Conservation (phyloP, 2,329 filamentous ascomycete species). For the Monilinia laxa region DNA sequence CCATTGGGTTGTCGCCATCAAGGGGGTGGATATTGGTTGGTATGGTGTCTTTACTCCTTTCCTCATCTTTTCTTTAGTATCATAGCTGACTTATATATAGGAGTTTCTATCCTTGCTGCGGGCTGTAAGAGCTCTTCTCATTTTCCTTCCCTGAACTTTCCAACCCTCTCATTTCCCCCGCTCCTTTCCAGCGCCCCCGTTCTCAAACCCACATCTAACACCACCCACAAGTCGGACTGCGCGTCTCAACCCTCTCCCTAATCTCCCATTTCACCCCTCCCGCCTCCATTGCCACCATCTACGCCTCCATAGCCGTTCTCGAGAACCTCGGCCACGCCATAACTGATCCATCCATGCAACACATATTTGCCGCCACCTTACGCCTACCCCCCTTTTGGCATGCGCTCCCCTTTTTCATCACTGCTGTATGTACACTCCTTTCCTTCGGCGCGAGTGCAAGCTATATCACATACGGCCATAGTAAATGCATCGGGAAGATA, state of each 20-base stretch:
- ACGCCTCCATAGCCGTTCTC: conserved; percentile 36
- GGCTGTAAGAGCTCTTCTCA: conserved; percentile 33
- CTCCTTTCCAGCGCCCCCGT: not conserved
- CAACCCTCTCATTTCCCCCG: too few species aligned
- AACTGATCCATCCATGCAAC: conserved; percentile 37
- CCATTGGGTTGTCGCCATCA: conserved; percentile 31
- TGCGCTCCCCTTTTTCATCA: conserved; percentile 38
- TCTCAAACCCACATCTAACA: conserved; percentile 16
- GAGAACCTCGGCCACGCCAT: conserved; percentile 38
- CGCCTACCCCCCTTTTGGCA: conserved; percentile 33
- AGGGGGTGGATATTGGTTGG: conserved; percentile 33
- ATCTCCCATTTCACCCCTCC: conserved; percentile 35
- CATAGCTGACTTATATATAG: conserved; percentile 23
- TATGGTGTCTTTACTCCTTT: conserved; percentile 8
- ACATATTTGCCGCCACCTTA: conserved; percentile 37
- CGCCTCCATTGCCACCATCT: conserved; percentile 35
- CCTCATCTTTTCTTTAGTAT: not conserved
- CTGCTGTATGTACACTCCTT: conserved; percentile 32
- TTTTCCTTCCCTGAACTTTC: too few species aligned
- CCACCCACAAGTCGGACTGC: conserved; percentile 29
- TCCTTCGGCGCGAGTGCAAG: not conserved
- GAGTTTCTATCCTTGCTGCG: conserved; percentile 36
- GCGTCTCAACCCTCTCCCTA: conserved; percentile 37
- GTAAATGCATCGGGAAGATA: too few species aligned
- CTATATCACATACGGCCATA: not conserved